Evolutionary conservation across 371 early-diverging fungal species (phyloP).

Genomic region (Mortierella sp.): DNA sequence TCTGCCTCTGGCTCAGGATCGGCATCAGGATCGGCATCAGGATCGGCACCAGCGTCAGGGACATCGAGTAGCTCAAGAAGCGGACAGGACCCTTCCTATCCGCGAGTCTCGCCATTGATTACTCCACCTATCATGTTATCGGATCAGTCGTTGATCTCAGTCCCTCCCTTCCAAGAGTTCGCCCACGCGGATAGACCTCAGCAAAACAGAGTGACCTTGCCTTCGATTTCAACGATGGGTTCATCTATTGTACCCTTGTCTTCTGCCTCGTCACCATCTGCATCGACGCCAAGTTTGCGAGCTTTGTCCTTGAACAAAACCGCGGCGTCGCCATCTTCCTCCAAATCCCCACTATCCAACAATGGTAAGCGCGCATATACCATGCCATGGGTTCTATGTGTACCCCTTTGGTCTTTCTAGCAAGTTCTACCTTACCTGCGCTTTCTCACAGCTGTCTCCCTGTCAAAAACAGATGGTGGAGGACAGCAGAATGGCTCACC

Average conservation of each 20-base stretch:
- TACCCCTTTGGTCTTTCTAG: neutral
- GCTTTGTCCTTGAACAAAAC: neutral
- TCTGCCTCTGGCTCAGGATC: conserved; percentile 24
- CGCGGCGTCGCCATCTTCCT: conserved; percentile 3
- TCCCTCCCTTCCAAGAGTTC: conserved; percentile 48
- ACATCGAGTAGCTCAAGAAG: conserved; percentile 7
- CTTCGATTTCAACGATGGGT: conserved; percentile 33
- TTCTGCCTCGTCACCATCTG: conserved; percentile 1
- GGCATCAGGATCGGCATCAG: conserved; percentile 23
- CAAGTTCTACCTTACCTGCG: neutral
- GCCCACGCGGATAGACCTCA: conserved; percentile 16
- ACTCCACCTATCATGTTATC: conserved; percentile 26
- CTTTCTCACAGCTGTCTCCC: neutral
- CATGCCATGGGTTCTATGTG: neutral
- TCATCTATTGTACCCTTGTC: conserved; percentile 23
- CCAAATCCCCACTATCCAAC: conserved; percentile 11
- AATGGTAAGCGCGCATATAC: neutral
- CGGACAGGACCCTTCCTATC: conserved; percentile 13
- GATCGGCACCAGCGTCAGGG: conserved; percentile 17
- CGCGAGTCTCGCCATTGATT: conserved; percentile 32
- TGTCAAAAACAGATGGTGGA: neutral
- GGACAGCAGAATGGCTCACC: neutral
- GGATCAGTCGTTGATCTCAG: conserved; percentile 43
- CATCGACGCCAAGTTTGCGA: conserved; percentile 8
- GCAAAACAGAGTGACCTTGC: conserved; percentile 22